A percentile compares a stretch with the other conserved stretches of the same genome.
phyloP scores from a whole-genome alignment of 805 yeast genomes.

The Ogataea degrootiae region DNA sequence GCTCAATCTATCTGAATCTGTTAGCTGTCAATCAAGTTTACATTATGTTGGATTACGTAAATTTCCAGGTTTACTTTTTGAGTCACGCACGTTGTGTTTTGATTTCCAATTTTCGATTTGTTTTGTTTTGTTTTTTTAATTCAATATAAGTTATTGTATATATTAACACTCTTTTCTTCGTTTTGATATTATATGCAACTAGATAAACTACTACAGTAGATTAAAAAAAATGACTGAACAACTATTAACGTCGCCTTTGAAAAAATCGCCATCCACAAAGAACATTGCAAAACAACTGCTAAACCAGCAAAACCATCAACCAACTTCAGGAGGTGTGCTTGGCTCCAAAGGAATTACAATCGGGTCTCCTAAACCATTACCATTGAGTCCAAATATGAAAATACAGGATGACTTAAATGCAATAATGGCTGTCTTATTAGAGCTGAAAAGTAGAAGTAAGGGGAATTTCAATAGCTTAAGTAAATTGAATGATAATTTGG shows the following conservation, averaged over 20 bases:
- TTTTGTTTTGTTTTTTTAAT: too few relatives aligned
- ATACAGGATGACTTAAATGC: constrained; percentile 17
- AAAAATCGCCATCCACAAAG: constrained; percentile 18
- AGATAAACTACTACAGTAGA: neutral
- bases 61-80: too few relatives aligned
- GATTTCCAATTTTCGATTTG: too few relatives aligned
- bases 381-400: constrained; percentile 17
- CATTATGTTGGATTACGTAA: too few relatives aligned
- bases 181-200: neutral
- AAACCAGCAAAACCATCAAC: constrained; percentile 8
- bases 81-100: too few relatives aligned
- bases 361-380: constrained; percentile 18
- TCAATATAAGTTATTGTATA: too few relatives aligned
- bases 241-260: constrained; percentile 10
- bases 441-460: constrained; percentile 17
- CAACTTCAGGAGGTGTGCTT: constrained; percentile 2
- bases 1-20: too few relatives aligned
- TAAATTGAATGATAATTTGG: constrained; percentile 18
- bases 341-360: constrained; percentile 1
- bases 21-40: too few relatives aligned
- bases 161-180: neutral
- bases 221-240: neutral
- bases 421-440: constrained; percentile 12
- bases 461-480: constrained; percentile 16
- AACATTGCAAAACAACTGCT: constrained; percentile 15